A percentile compares a stretch with the other conserved stretches of the same genome.
Evolutionary conservation across 2,329 filamentous ascomycete genomes (phyloP).

Genomic region (Talaromyces sp.): DNA sequence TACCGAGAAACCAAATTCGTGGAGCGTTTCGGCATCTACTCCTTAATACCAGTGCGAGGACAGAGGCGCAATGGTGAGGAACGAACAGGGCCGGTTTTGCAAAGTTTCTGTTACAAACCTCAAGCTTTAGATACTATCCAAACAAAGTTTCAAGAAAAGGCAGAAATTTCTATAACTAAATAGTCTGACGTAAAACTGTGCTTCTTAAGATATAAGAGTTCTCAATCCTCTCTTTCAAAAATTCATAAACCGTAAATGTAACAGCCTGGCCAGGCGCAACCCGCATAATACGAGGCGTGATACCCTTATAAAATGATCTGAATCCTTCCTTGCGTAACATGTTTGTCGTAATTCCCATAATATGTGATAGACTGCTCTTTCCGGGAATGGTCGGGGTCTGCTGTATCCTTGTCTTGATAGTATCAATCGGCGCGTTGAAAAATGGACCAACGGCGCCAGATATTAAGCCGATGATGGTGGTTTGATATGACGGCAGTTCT

Average conservation of each 20-base stretch:
- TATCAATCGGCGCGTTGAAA: constrained; percentile 96
- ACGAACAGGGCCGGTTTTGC: too few species aligned
- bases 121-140: neutral
- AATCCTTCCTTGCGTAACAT: constrained; percentile 94
- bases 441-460: constrained; percentile 92
- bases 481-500: constrained; percentile 82
- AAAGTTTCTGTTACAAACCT: too few species aligned
- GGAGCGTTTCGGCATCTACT: too few species aligned
- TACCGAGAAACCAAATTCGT: too few species aligned
- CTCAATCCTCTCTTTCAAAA: constrained; percentile 65
- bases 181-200: neutral
- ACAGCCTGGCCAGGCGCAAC: constrained; percentile 91
- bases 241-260: constrained; percentile 74
- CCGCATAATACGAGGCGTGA: constrained; percentile 94
- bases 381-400: constrained; percentile 79
- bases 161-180: neutral
- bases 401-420: constrained; percentile 95
- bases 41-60: too few species aligned
- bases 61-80: too few species aligned
- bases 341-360: constrained; percentile 70
- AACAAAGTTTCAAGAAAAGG: neutral
- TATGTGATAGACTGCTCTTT: constrained; percentile 74
- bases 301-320: constrained; percentile 97
- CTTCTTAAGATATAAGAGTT: neutral
- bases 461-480: constrained; percentile 83